Evolutionary conservation across 345 rosid genomes (phyloP).

Genomic region (Capsella bursapastoris): DNA sequence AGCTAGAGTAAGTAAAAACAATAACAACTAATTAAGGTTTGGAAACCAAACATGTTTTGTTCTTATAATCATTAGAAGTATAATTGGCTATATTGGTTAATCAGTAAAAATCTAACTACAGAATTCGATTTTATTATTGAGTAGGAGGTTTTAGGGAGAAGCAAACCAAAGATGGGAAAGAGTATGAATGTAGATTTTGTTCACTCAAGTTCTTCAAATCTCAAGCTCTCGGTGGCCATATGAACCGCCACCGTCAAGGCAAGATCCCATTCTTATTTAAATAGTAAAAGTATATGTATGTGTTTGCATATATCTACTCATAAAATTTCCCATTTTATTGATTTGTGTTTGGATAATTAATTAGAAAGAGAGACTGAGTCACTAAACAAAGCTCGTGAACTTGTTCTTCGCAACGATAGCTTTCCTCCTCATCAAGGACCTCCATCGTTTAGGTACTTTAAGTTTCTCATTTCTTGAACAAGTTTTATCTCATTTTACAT

Average conservation of each 20-base stretch:
- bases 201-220: conserved; percentile 99
- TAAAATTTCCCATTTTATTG: conserved; percentile 38
- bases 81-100: conserved; percentile 14
- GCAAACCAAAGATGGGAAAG: conserved; percentile 80
- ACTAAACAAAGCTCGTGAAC: conserved; percentile 97
- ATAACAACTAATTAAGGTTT: conserved; percentile 45
- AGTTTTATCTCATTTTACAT: not conserved
- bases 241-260: conserved; percentile 99
- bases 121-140: conserved; percentile 49
- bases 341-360: conserved; percentile 33
- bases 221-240: conserved; percentile 99
- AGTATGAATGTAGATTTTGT: conserved; percentile 98
- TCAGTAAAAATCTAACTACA: not conserved
- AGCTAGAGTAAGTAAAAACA: conserved; percentile 7
- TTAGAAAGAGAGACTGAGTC: conserved; percentile 99
- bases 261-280: conserved; percentile 32
- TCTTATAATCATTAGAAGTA: conserved; percentile 40
- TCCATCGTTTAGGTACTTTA: conserved; percentile 54
- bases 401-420: conserved; percentile 80
- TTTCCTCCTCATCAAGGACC: conserved; percentile 54
- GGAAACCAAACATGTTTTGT: conserved; percentile 11
- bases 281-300: not conserved
- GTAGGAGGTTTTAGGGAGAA: conserved; percentile 57
- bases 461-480: not conserved
- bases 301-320: not conserved